Conservation (phyloP, 2,329 filamentous ascomycete species). For the Bipolaris sorokiniana region DNA sequence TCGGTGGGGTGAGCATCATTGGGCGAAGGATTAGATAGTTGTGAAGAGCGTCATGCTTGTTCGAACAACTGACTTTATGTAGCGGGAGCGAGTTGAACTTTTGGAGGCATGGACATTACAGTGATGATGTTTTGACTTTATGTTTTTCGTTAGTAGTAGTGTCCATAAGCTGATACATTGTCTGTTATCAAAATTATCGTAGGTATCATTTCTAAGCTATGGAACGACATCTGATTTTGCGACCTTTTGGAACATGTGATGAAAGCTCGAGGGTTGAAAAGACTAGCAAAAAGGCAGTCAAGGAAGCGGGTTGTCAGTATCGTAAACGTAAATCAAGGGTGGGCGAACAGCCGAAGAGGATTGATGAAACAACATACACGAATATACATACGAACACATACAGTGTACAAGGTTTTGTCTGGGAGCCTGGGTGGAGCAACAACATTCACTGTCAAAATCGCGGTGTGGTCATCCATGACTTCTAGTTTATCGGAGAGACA, state of each 20-base stretch:
- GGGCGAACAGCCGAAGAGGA: background rate
- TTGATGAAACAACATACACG: background rate
- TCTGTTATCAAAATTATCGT: too few species aligned
- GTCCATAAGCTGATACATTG: too few species aligned
- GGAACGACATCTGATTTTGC: background rate
- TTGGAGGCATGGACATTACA: too few species aligned
- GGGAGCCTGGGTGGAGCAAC: background rate
- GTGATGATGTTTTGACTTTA: background rate
- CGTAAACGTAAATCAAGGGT: background rate
- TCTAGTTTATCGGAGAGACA: too few species aligned
- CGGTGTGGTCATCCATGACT: background rate
- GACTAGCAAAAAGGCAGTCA: background rate
- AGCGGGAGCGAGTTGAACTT: too few species aligned
- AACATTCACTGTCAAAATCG: too few species aligned
- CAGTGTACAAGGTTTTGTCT: too few species aligned
- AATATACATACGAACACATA: background rate
- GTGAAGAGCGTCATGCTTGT: background rate
- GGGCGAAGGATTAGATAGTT: constrained; percentile 21
- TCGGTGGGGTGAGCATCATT: constrained; percentile 36
- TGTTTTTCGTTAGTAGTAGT: too few species aligned
- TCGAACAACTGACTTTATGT: too few species aligned
- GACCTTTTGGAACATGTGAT: too few species aligned
- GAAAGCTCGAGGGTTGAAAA: background rate
- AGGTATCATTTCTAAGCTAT: too few species aligned
- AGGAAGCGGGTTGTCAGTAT: too few species aligned